Evolutionary conservation across 129 eudicot genomes (phyloP), one percentile per base, ranked within the genome.

Genomic region (Chrysanthemum makinoi): DNA sequence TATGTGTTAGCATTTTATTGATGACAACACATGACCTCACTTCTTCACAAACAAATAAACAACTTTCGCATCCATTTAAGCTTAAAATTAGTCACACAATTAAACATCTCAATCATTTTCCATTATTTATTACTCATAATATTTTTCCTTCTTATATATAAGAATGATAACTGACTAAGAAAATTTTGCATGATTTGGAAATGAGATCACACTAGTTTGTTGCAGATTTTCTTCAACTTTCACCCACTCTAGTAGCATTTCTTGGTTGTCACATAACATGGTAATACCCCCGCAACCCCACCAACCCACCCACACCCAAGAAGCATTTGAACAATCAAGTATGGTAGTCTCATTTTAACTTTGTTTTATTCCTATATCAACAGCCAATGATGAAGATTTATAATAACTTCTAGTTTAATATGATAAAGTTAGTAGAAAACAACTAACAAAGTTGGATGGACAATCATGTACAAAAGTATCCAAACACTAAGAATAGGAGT

Each of bases 201-300:
- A 55, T 55, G 9, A 6, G 26, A 55, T 55, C 3, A 55, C 61
- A 55, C 10, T 17, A 54, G 16, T 54, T 54, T 57, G 56, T 66
- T 76, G 22, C 22, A 66, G 48, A 10, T n/a, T 44, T 28, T 66
- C 22, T 55, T 17, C 28, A 16, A 48, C 6, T 57, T 68, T 68
- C 47, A 58, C 69, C 74, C 58, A 57, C 24, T 52, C 43, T 68
- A 58, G 15, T 77, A 69, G 57, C 64, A 60, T 60, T 48, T 61
- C 65, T 50, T 69, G 71, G 65, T 77, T 62, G 75, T 69, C 76
- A 77, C 65, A 51, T 51, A 69, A 69, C 64, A 61, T 49, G 47
- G 62, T 67, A 47, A 76, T 57, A 68, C 75, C 80, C 75, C 68
- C 59, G 11, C 47, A 70, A 55, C 28, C 52, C 72, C 68, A 72